phyloP scores from a whole-genome alignment of 2,329 filamentous ascomycete species.

The Cryphonectria nitschkei region DNA sequence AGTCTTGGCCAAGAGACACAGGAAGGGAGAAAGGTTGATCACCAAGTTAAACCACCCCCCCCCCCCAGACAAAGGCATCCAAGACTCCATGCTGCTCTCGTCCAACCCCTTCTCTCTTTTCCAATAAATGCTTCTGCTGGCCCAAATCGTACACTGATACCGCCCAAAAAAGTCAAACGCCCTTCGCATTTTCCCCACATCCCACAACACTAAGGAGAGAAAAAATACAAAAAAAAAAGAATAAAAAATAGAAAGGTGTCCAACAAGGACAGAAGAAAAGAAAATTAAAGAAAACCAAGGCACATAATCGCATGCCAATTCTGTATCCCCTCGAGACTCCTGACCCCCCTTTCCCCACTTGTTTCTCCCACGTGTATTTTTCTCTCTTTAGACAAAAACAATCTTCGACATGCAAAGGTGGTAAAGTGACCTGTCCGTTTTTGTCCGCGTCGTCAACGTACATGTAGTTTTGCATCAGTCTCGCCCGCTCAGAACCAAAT shows the following conservation, averaged over 20 bases:
- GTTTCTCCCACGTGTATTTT: background rate
- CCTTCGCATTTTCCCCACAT: background rate
- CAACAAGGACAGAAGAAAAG: background rate
- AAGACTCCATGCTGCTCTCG: background rate
- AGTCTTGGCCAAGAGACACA: background rate
- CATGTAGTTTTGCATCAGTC: background rate
- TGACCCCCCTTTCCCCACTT: background rate
- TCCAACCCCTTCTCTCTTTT: too few relatives aligned
- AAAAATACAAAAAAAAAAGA: too few relatives aligned
- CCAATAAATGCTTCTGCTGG: background rate
- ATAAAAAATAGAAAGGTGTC: background rate
- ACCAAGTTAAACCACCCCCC: background rate
- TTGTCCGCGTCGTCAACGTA: conserved; percentile 1
- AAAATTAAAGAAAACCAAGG: background rate
- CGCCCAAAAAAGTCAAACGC: background rate
- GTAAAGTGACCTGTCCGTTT: background rate
- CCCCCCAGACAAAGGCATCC: background rate
- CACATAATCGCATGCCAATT: background rate
- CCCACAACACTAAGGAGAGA: background rate
- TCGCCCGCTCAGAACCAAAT: background rate
- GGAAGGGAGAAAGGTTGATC: background rate
- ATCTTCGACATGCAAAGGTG: background rate
- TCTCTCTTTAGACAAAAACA: background rate
- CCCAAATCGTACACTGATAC: background rate
- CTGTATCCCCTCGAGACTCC: conserved; percentile 6